Evolutionary conservation across 176 grass and related monocot species (phyloP).

Genomic region (Guadua angustifolia): DNA sequence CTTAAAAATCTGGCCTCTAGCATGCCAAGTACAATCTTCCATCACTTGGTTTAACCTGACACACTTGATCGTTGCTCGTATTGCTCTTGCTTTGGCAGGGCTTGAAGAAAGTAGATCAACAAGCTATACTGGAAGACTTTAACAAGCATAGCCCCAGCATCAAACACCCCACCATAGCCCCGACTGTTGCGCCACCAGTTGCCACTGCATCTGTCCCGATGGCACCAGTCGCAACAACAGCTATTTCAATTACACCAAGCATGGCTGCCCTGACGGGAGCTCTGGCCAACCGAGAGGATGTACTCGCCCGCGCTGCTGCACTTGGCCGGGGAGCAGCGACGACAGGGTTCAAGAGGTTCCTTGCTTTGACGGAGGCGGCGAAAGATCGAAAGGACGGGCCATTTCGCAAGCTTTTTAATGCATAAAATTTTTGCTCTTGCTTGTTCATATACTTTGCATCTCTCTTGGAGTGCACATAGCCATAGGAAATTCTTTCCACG

Average conservation of each 20-base stretch:
- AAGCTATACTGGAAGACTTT: constrained; percentile 91
- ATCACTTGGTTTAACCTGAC: background rate
- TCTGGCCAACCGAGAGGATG: constrained; percentile 83
- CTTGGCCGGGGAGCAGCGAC: constrained; percentile 90
- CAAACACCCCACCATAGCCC: constrained; percentile 66
- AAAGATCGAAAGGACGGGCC: constrained; percentile 97
- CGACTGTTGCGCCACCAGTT: constrained; percentile 47
- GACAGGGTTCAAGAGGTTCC: constrained; percentile 97
- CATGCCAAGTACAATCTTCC: background rate
- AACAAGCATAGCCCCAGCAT: constrained; percentile 81
- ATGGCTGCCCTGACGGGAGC: constrained; percentile 48
- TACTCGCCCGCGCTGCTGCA: constrained; percentile 86
- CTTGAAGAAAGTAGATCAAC: constrained; percentile 96
- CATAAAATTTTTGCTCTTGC: constrained; percentile 48
- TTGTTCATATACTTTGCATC: constrained; percentile 45
- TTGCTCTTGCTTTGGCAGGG: constrained; percentile 51
- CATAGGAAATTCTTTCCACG: constrained; percentile 58
- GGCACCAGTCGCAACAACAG: constrained; percentile 40
- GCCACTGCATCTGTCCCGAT: constrained; percentile 46
- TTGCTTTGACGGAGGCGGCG: constrained; percentile 91
- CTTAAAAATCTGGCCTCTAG: background rate
- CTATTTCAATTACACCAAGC: constrained; percentile 47
- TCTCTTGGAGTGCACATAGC: constrained; percentile 56
- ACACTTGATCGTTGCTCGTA: background rate
- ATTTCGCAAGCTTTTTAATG: constrained; percentile 92